A percentile compares a stretch with the other conserved stretches of the same genome.
These are phyloP conservation scores for Phycomyces nitens DNA, from an alignment of 192 early-diverging fungal genomes.

Conservation along the genomic window DNA sequence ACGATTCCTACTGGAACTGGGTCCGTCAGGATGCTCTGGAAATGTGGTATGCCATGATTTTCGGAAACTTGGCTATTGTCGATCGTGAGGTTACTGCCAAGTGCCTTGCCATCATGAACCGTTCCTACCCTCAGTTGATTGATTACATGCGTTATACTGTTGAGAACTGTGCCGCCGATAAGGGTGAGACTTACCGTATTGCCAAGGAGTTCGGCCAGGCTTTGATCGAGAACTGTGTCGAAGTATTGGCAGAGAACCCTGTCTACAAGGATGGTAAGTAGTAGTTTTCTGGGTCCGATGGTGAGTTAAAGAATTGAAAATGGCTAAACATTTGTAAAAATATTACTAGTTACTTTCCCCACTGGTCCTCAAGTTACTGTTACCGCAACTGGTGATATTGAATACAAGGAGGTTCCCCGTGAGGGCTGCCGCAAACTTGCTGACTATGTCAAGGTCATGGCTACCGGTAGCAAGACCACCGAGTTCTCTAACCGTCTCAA, in stretches of 20 bases:
- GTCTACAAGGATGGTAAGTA: conserved; percentile 84
- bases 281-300: not conserved
- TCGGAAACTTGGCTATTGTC: conserved; percentile 79
- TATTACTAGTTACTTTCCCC: conserved; percentile 71
- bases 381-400: conserved; percentile 75
- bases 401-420: conserved; percentile 84
- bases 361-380: conserved; percentile 80
- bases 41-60: conserved; percentile 91
- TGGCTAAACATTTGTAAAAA: conserved; percentile 4
- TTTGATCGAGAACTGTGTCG: conserved; percentile 87
- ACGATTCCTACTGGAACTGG: conserved; percentile 99
- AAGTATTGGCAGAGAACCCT: conserved; percentile 71
- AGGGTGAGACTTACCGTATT: conserved; percentile 80
- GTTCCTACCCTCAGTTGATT: conserved; percentile 74
- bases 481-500: conserved; percentile 74
- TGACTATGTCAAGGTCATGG: conserved; percentile 90
- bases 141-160: conserved; percentile 87
- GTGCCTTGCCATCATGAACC: conserved; percentile 90
- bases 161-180: conserved; percentile 67
- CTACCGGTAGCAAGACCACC: conserved; percentile 62
- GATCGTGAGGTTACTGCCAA: conserved; percentile 92
- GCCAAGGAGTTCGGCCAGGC: conserved; percentile 77
- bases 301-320: not conserved
- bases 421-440: conserved; percentile 83
- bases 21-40: conserved; percentile 81